These are phyloP conservation scores for Narthecium ossifragum DNA, from an alignment of 106 monocot species.

Conservation along the genomic window DNA sequence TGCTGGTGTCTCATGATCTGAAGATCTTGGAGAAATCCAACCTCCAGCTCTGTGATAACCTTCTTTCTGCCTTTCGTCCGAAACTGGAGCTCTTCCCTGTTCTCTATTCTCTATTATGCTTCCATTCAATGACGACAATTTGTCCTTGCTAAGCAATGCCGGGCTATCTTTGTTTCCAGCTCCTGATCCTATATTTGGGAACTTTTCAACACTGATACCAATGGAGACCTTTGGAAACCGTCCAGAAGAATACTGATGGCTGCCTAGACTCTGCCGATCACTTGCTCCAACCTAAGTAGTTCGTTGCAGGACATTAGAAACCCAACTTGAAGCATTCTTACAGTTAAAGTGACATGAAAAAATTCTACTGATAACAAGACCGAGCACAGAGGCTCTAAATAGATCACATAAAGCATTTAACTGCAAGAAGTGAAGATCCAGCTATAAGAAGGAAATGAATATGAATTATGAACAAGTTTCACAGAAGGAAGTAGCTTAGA, in stretches of 20 bases:
- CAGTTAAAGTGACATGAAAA: too few relatives aligned
- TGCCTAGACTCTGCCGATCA: constrained; percentile 45
- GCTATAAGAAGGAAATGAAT: too few relatives aligned
- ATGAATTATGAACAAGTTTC: too few relatives aligned
- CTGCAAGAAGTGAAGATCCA: too few relatives aligned
- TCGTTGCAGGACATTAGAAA: too few relatives aligned
- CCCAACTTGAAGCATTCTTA: too few relatives aligned
- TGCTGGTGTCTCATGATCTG: constrained; percentile 13
- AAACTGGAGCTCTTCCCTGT: constrained; percentile 4
- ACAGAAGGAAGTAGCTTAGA: too few relatives aligned
- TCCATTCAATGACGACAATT: constrained; percentile 9
- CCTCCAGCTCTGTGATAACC: constrained; percentile 18
- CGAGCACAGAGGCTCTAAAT: too few relatives aligned
- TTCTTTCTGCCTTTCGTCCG: constrained; percentile 11
- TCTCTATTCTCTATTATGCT: constrained; percentile 16
- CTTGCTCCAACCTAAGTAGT: constrained; percentile 33
- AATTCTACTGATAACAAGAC: too few relatives aligned
- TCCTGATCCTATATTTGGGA: constrained; percentile 21
- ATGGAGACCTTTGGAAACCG: constrained; percentile 76
- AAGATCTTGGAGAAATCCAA: constrained; percentile 38
- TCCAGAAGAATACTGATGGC: constrained; percentile 39
- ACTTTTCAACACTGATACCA: constrained; percentile 49
- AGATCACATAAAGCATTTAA: too few relatives aligned
- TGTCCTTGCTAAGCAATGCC: constrained; percentile 11
- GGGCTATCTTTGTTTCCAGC: constrained; percentile 19